Evolutionary conservation across 1,139 yeast genomes (phyloP), one percentile per base, ranked within the genome.

Genomic region (Hemisphaericaspora lyxosophila): DNA sequence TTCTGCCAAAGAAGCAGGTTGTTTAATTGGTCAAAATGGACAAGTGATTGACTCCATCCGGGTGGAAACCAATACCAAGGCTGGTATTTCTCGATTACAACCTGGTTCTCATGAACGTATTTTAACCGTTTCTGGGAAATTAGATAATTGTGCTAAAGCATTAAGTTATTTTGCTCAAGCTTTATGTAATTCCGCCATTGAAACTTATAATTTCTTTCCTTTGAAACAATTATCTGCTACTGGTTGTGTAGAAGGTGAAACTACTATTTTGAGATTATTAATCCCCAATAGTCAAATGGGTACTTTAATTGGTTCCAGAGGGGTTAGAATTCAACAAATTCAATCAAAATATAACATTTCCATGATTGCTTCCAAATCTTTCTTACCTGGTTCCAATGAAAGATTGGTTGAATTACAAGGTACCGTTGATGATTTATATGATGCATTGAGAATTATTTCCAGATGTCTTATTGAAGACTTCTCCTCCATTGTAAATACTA

Each of bases 211-310:
- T 47, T 78, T 72, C 49, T 79, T 80, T 61, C 86, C 87, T 12
- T 70, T 82, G 45, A 82, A 80, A 48, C 78, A 81, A 48, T 67
- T 82, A 45, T 67, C 78, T 41, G 68, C 68, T 14, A 62, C 73
- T 25, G 75, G 80, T 12, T 64, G 74, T 35, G 64, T 75, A 32
- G 74, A 73, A 36, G 80, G 78, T 27, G 68, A 71, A 38, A 70
- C 77, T 7, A 72, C 85, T 20, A 72, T 80, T 30, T 64, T 88
- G 51, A 75, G 96, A 54, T 67, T 89, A 38, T 69, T 90, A 45
- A 74, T 89, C 44, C 90, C 96, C 34, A 89, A 89, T 63, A 75
- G 83, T 44, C 96, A 88, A 62, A 83, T 89, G 81, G 96, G 97
- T 31, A 82, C 95, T 8, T 77, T 89, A 39, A 89, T 89, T 59